These are phyloP conservation scores for Theileria annulata DNA, from an alignment of 169 alveolate species.

Conservation along the genomic window DNA sequence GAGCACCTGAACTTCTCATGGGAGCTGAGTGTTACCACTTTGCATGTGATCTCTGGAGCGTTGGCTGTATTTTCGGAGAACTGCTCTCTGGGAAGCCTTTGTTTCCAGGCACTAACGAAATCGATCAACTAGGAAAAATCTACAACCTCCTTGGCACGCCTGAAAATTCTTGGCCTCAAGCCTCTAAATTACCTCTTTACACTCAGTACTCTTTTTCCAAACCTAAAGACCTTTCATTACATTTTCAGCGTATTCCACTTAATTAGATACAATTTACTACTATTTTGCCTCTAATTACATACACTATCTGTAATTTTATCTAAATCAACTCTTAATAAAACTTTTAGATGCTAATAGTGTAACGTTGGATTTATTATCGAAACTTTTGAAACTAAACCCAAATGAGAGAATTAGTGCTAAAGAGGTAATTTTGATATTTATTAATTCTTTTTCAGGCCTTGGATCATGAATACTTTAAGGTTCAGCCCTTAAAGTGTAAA, in stretches of 20 bases:
- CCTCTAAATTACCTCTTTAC: conserved; percentile 68
- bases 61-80: conserved; percentile 93
- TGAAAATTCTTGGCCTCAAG: conserved; percentile 88
- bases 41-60: conserved; percentile 93
- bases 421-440: conserved; percentile 38
- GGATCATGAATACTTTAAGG: conserved; percentile 79
- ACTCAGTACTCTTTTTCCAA: conserved; percentile 68
- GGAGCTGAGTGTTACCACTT: conserved; percentile 87
- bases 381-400: conserved; percentile 73
- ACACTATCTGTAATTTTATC: no score
- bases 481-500: conserved; percentile 70
- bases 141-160: conserved; percentile 85
- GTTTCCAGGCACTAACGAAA: conserved; percentile 87
- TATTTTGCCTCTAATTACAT: no score
- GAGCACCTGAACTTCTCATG: conserved; percentile 94
- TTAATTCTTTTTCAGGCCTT: conserved; percentile 53
- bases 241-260: conserved; percentile 46
- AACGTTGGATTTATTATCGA: conserved; percentile 65
- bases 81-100: conserved; percentile 82
- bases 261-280: neutral
- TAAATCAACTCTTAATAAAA: no score
- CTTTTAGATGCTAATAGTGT: conserved; percentile 14
- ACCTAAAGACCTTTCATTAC: conserved; percentile 52
- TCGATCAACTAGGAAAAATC: conserved; percentile 83
- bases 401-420: conserved; percentile 81